Conservation (phyloP, 352 stramenopile species). For the Thalassiosira livingstoniorum region DNA sequence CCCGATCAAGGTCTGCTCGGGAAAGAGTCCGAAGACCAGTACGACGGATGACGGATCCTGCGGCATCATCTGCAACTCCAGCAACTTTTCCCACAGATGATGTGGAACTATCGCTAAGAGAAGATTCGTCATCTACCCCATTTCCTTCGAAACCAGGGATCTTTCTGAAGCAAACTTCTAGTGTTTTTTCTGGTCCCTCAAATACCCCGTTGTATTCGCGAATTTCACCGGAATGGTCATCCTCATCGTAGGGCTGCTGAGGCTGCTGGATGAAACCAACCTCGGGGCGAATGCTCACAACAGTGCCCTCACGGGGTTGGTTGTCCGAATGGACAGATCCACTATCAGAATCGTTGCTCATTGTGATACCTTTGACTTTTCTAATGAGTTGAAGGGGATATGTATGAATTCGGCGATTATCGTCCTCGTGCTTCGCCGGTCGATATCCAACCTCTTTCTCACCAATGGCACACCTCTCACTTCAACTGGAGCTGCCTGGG, state of each 20-base stretch:
- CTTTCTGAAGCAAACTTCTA: slow-evolving; percentile 69
- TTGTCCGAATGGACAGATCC: not conserved
- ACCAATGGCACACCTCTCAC: too few relatives aligned
- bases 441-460: not conserved
- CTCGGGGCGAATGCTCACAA: slow-evolving; percentile 15
- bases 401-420: slow-evolving; percentile 1
- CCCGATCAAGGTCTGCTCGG: slow-evolving; percentile 90
- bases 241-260: slow-evolving; percentile 57
- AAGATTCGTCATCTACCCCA: slow-evolving; percentile 51
- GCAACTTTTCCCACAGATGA: too few relatives aligned
- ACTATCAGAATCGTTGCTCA: not conserved
- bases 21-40: slow-evolving; percentile 92
- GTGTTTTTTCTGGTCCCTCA: slow-evolving; percentile 98
- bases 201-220: slow-evolving; percentile 88
- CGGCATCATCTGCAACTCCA: too few relatives aligned
- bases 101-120: slow-evolving; percentile 28
- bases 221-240: slow-evolving; percentile 75
- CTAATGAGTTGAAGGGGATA: not conserved
- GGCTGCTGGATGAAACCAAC: slow-evolving; percentile 30
- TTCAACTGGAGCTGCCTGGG: not conserved
- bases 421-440: not conserved
- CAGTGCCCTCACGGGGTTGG: slow-evolving; percentile 2
- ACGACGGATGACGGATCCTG: slow-evolving; percentile 61
- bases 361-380: not conserved
- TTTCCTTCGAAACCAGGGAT: slow-evolving; percentile 84